Evolutionary conservation across 2,329 filamentous ascomycete genomes (phyloP).

Genomic region (Penicillium brasilianum): DNA sequence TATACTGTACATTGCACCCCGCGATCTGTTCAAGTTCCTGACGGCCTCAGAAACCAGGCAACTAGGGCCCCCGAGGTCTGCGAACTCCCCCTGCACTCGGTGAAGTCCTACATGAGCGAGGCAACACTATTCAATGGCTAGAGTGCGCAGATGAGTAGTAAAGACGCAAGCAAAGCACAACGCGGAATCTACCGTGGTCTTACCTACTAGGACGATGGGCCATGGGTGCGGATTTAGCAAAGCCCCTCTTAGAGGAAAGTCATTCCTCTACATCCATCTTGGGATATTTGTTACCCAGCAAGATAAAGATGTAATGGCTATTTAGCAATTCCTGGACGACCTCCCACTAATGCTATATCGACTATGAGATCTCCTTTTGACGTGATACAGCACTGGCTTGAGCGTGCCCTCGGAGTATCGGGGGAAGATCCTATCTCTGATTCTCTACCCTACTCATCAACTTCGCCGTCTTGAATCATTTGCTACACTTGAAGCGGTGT

Average conservation of each 20-base stretch:
- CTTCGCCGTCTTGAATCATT: conserved; percentile 1
- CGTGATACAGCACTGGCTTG: conserved; percentile 4
- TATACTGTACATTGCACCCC: background rate
- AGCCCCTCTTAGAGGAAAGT: background rate
- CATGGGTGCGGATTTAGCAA: background rate
- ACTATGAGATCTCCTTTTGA: conserved; percentile 1
- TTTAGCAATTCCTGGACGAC: background rate
- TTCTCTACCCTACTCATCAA: background rate
- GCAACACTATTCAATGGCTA: too few species aligned
- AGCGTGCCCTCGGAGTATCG: background rate
- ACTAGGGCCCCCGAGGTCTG: background rate
- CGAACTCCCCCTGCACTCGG: too few species aligned
- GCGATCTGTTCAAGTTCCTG: background rate
- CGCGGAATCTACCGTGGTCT: too few species aligned
- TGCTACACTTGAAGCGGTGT: background rate
- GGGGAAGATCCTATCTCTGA: background rate
- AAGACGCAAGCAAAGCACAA: too few species aligned
- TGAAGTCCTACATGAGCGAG: too few species aligned
- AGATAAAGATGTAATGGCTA: background rate
- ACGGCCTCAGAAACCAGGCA: background rate
- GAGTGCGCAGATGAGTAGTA: too few species aligned
- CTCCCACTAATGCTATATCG: background rate
- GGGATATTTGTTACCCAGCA: background rate
- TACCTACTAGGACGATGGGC: too few species aligned
- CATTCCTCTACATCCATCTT: conserved; percentile 2